Conservation (phyloP, 306 rosid species). For the Vicia faba region DNA sequence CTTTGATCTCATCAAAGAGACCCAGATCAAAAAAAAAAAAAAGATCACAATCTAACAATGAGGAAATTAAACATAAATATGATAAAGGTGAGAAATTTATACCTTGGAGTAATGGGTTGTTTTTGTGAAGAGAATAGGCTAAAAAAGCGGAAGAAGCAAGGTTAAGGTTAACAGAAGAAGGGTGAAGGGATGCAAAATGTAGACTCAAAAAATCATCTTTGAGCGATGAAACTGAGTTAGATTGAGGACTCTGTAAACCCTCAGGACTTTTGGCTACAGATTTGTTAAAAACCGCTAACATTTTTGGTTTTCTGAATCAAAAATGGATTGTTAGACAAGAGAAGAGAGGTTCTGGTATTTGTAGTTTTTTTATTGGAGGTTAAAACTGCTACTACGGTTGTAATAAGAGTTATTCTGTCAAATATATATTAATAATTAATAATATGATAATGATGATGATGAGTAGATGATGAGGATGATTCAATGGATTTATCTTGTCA, state of each 20-base stretch:
- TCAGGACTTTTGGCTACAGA: slow-evolving; percentile 80
- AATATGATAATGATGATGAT: too few relatives aligned
- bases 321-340: not conserved
- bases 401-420: not conserved
- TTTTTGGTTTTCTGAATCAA: slow-evolving; percentile 32
- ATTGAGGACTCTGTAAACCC: slow-evolving; percentile 60
- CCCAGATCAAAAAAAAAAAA: slow-evolving; percentile 20
- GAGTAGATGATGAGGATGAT: too few relatives aligned
- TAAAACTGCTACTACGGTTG: not conserved
- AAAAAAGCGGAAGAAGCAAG: slow-evolving; percentile 57
- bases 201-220: slow-evolving; percentile 62
- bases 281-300: slow-evolving; percentile 81
- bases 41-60: not conserved
- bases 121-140: slow-evolving; percentile 57
- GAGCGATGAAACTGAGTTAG: slow-evolving; percentile 57
- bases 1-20: slow-evolving; percentile 14
- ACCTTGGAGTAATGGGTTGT: slow-evolving; percentile 78
- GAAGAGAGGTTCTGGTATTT: not conserved
- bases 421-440: not conserved
- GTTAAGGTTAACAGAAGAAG: slow-evolving; percentile 63
- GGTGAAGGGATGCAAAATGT: slow-evolving; percentile 63
- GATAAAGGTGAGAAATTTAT: not conserved
- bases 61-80: not conserved
- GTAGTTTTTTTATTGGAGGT: not conserved
- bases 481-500: too few relatives aligned